These are phyloP conservation scores for Plasmodium cynomolgi DNA, from an alignment of 169 alveolate genomes.

Conservation along the genomic window DNA sequence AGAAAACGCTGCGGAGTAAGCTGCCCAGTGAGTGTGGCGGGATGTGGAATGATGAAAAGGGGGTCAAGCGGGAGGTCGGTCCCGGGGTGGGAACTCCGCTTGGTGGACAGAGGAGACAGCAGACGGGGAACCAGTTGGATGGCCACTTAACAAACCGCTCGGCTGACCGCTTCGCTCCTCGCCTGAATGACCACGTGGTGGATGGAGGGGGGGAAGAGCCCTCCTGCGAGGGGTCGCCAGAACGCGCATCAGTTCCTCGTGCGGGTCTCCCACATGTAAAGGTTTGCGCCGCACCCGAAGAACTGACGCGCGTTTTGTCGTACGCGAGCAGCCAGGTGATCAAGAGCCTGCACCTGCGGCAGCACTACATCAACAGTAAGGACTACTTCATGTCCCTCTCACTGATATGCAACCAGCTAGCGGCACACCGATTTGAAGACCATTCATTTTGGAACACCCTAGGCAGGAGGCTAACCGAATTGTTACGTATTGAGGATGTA, in stretches of 20 bases:
- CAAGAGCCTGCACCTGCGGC: slow-evolving; percentile 8
- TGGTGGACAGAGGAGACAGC: background rate
- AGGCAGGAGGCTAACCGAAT: slow-evolving; percentile 3
- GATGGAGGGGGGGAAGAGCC: background rate
- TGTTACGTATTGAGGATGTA: slow-evolving; percentile 13
- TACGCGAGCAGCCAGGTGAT: slow-evolving; percentile 45
- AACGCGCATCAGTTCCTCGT: background rate
- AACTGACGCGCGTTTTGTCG: slow-evolving; percentile 2
- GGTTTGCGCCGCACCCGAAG: background rate
- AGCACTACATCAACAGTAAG: slow-evolving; percentile 28
- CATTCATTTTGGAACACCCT: slow-evolving; percentile 16
- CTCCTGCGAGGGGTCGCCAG: background rate
- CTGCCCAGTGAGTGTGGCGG: background rate
- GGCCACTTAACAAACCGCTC: background rate
- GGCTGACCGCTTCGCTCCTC: background rate
- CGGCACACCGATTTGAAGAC: slow-evolving; percentile 20
- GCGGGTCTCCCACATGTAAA: background rate
- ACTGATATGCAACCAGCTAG: slow-evolving; percentile 57
- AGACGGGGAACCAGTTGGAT: background rate
- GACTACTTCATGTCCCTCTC: slow-evolving; percentile 64
- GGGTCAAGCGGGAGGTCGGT: background rate
- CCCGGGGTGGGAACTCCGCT: background rate
- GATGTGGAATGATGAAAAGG: background rate
- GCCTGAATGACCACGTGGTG: background rate
- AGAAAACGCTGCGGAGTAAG: slow-evolving; percentile 26